phyloP scores from a whole-genome alignment of 75 land plant species.

The Pinus tabuliformis region DNA sequence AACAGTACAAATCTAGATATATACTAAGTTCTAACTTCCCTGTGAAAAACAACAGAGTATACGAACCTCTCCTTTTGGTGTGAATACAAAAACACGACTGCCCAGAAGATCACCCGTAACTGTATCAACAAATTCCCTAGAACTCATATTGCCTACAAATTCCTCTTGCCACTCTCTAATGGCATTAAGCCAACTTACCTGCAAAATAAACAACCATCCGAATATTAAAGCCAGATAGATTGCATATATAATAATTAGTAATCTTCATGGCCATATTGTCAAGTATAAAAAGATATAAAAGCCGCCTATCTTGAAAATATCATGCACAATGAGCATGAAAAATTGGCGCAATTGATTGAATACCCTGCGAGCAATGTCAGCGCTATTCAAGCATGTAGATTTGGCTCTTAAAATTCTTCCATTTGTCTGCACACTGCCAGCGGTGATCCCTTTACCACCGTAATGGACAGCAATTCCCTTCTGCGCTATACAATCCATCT shows the following conservation, averaged over 20 bases:
- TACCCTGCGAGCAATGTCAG: constrained; percentile 93
- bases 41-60: background rate
- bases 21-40: background rate
- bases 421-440: constrained; percentile 24
- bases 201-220: constrained; percentile 7
- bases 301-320: background rate
- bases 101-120: constrained; percentile 86
- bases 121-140: constrained; percentile 98
- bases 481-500: constrained; percentile 91
- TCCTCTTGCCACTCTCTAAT: constrained; percentile 99
- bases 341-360: constrained; percentile 7
- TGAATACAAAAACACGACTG: constrained; percentile 95
- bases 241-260: background rate
- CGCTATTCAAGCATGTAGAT: constrained; percentile 48
- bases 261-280: background rate
- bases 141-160: constrained; percentile 97
- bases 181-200: constrained; percentile 99
- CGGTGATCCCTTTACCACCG: constrained; percentile 58
- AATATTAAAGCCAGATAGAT: background rate
- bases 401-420: constrained; percentile 46
- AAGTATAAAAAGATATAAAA: background rate
- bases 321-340: constrained; percentile 8
- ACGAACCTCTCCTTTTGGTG: constrained; percentile 95
- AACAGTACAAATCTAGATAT: background rate
- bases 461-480: constrained; percentile 97